These are phyloP conservation scores for Mayamaea pseudoterrestris DNA, from an alignment of 108 stramenopile genomes.

Conservation along the genomic window DNA sequence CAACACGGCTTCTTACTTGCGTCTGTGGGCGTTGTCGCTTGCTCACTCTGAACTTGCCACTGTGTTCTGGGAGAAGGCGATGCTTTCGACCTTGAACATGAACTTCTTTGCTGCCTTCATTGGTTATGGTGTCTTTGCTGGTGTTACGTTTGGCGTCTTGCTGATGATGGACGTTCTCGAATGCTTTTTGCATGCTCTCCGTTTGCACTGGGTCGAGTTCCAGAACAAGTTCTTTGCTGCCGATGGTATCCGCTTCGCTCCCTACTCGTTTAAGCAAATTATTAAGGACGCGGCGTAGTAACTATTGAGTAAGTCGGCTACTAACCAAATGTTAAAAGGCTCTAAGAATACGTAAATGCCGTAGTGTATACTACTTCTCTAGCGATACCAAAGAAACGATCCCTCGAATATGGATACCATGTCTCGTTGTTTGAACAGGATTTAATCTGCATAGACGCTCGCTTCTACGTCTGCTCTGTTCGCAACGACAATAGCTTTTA, in stretches of 20 bases:
- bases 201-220: conserved; percentile 99
- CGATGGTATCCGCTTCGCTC: conserved; percentile 87
- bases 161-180: conserved; percentile 98
- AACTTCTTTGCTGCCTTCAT: conserved; percentile 85
- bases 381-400: too few species aligned
- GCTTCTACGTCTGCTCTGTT: too few species aligned
- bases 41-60: conserved; percentile 97
- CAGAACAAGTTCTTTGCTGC: conserved; percentile 98
- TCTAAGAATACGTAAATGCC: too few species aligned
- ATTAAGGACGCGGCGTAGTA: conserved; percentile 46
- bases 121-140: conserved; percentile 94
- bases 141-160: conserved; percentile 92
- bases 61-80: conserved; percentile 98
- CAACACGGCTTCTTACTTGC: conserved; percentile 98
- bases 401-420: too few species aligned
- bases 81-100: conserved; percentile 86
- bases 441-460: too few species aligned
- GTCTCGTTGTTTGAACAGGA: too few species aligned
- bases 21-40: conserved; percentile 97
- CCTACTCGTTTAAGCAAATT: conserved; percentile 78
- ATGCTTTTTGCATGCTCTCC: conserved; percentile 98
- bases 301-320: too few species aligned
- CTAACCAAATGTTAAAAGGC: too few species aligned
- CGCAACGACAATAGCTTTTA: too few species aligned
- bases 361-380: too few species aligned